These are phyloP conservation scores for Teunomyces lycoperdinae DNA, from an alignment of 805 yeast species.

Conservation along the genomic window DNA sequence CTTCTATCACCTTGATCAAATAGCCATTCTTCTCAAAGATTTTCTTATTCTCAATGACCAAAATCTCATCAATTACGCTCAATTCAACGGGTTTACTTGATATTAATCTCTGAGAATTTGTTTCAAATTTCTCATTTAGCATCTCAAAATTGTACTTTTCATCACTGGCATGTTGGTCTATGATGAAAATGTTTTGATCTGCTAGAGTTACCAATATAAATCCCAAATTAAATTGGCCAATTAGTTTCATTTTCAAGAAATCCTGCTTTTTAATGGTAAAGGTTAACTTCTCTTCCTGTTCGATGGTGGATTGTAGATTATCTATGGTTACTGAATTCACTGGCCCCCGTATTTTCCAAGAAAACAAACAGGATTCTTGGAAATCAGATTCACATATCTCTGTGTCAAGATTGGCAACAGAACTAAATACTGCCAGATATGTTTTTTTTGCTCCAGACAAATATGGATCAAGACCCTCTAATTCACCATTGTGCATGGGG, in stretches of 20 bases:
- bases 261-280: conserved; percentile 68
- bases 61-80: conserved; percentile 74
- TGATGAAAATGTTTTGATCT: conserved; percentile 67
- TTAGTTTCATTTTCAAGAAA: conserved; percentile 68
- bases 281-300: conserved; percentile 58
- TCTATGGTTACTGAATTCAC: conserved; percentile 20
- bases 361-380: neutral
- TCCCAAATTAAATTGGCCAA: conserved; percentile 96
- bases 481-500: neutral
- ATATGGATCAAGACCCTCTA: neutral
- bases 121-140: conserved; percentile 53
- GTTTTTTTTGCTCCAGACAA: neutral
- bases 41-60: conserved; percentile 57
- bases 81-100: conserved; percentile 57
- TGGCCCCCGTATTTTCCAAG: neutral
- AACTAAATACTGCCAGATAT: neutral
- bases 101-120: conserved; percentile 64
- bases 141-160: conserved; percentile 89
- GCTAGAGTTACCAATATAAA: conserved; percentile 72
- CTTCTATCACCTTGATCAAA: conserved; percentile 45
- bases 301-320: conserved; percentile 43
- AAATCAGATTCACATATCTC: neutral
- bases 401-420: neutral
- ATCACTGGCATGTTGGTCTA: conserved; percentile 98
- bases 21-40: conserved; percentile 79